Evolutionary conservation across 495 filamentous ascomycete genomes (phyloP).

Genomic region (Neurospora sp.): DNA sequence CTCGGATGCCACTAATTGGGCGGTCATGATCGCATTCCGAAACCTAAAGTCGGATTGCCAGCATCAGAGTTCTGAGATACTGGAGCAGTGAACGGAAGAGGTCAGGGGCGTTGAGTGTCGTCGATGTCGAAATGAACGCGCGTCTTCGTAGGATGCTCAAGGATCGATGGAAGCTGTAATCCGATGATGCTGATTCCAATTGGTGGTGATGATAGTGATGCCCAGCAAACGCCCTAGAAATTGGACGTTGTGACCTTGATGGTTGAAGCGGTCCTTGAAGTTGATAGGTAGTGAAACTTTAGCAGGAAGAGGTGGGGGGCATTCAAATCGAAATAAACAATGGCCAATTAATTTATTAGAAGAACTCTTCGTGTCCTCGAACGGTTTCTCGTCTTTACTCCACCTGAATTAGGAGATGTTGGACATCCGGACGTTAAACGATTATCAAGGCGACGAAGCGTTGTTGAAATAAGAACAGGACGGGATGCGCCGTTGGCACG

Average conservation of each 20-base stretch:
- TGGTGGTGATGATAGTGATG: neutral
- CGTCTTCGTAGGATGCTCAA: neutral
- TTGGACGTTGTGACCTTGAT: neutral
- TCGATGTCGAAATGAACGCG: neutral
- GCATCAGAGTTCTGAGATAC: neutral
- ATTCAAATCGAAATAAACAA: neutral
- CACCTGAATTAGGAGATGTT: neutral
- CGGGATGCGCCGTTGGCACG: neutral
- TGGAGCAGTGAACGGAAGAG: neutral
- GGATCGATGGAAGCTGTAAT: neutral
- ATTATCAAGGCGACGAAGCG: neutral
- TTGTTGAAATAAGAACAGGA: neutral
- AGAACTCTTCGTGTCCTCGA: neutral
- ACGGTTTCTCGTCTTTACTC: neutral
- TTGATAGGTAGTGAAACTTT: neutral
- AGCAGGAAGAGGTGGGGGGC: neutral
- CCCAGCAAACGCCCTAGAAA: neutral
- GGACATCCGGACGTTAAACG: neutral
- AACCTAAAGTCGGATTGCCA: neutral
- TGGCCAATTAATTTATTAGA: neutral
- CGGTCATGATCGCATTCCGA: constrained; percentile 62
- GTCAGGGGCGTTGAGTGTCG: neutral
- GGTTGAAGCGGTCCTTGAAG: neutral
- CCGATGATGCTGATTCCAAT: neutral
- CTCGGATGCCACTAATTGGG: constrained; percentile 82